Base-by-base conservation (phyloP, 208 protist species). In the Crithidia fasciculata region DNA sequence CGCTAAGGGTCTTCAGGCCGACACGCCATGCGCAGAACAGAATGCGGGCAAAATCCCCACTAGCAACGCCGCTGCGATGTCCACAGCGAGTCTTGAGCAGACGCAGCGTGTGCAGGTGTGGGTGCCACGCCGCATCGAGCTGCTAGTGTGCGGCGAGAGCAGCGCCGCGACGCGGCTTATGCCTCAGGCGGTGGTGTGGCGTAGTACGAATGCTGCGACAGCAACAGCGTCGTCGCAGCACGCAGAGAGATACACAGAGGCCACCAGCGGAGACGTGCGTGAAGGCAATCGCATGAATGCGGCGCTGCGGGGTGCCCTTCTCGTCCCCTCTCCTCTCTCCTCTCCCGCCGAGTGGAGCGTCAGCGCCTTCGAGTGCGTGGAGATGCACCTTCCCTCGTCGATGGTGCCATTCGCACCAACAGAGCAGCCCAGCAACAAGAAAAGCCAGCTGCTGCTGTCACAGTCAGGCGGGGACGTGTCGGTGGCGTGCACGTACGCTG, bases 261-360 rank as follows among this genome's bases (percentile, higher is more conserved):
- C 0, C 28, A 28, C 0, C 28, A 28, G 28, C 28, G 28, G 28
- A 28, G 28, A 28, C 28, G 28, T 28, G 28, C 0, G 28, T 28
- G 28, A 28, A 28, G 28, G 28, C 45, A 49, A 8, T 49, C 45
- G 45, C 12, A 8, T 49, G 9, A 13, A 49, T 8, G 45, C 45
- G 45, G 0, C 45, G 45, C 45, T 49, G 45, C 45, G 7, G 45
- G 45, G 12, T 8, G 12, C 9, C 45, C 8, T 4, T 13, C 16
- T 13, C 54, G 19, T 18, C 3, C 43, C 59, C 2, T 66, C 61
- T 6, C 43, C 61, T 15, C 61, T 66, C 3, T 66, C 61, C 4
- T 55, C 61, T 8, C 45, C 52, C 47, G 28, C 28, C 28, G 63
- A 54, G 55, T 77, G 72, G 72, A 40, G 56, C 7, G 72, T 71